phyloP scores from a whole-genome alignment of 2,329 filamentous ascomycete genomes.

The Phialemoniopsis sp. region DNA sequence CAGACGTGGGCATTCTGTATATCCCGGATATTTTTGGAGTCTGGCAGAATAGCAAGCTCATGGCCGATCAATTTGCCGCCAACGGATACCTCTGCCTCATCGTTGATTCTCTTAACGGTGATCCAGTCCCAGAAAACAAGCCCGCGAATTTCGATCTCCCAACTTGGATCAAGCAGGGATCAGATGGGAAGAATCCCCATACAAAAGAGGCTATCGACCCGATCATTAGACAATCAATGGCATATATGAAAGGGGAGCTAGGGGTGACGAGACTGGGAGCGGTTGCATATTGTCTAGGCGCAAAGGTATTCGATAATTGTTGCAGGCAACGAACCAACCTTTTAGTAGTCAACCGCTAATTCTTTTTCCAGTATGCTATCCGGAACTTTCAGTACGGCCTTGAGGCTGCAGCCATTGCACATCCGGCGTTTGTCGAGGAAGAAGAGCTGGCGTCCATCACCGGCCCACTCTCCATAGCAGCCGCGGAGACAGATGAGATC shows the following conservation, averaged over 20 bases:
- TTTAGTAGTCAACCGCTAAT: not conserved
- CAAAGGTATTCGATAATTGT: conserved; percentile 48
- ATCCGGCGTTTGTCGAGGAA: conserved; percentile 69
- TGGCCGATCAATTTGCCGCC: conserved; percentile 71
- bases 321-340: too few relatives aligned
- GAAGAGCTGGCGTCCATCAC: conserved; percentile 62
- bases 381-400: conserved; percentile 62
- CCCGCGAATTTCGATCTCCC: conserved; percentile 28
- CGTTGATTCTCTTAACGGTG: conserved; percentile 67
- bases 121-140: conserved; percentile 51
- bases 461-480: conserved; percentile 64
- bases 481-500: conserved; percentile 57
- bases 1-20: conserved; percentile 38
- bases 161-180: conserved; percentile 37
- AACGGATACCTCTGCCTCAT: conserved; percentile 68
- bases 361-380: conserved; percentile 63
- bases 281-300: conserved; percentile 73
- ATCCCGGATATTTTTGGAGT: conserved; percentile 45
- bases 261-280: conserved; percentile 56
- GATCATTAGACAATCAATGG: too few relatives aligned
- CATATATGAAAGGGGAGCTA: too few relatives aligned
- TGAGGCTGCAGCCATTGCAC: conserved; percentile 67
- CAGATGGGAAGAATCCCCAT: conserved; percentile 44
- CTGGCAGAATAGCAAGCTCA: conserved; percentile 56
- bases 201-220: conserved; percentile 36